Base-by-base conservation (phyloP, 305 asterid species). In the Rubia peregrina region DNA sequence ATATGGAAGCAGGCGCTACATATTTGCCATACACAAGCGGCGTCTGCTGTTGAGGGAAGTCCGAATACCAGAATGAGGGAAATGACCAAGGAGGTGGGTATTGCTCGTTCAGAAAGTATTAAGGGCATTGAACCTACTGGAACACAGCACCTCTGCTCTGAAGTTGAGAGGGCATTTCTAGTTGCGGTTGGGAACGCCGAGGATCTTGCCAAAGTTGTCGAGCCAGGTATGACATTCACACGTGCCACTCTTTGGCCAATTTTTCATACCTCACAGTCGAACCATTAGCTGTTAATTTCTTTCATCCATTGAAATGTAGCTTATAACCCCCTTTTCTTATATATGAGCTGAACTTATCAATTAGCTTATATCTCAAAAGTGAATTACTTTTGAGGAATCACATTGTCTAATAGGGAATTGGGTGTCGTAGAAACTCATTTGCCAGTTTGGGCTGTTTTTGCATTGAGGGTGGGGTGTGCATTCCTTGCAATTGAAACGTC, bases 1-100 rank as follows among this genome's bases (percentile, higher is more conserved):
- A 84, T 87, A 77, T 88, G 96, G 98, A 92, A 92, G 86, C 91
- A 92, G 82, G 96, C 94, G 44, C 71, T 92, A 77, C 79, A 85
- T 73, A 85, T 92, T 46, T 90, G 95, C 78, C 96, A 86, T 73
- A 80, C 94, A 44, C 88, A 85, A 77, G 90, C 94, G 30, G 69
- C 70, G 38, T 76, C 76, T 71, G 80, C 69, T 17, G 16, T 71
- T 24, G 76, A 76, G 66, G 80, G 75, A 67, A 75, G 72, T 55
- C 64, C 71, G 17, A 56, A 60, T 63, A 51, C 59, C 59, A 60
- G 65, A 67, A 65, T 67, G 69, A 59, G 72, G 65, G 73, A 76
- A 68, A 63, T 60, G 72, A 66, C 57, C 11, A 61, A 71, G 70
- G 80, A 59, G 48, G 67, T n/a, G 14, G 26, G 49, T 46, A 38